These are phyloP conservation scores for Hypholoma sublateritium DNA, from an alignment of 768 basidiomycete genomes.

Conservation along the genomic window DNA sequence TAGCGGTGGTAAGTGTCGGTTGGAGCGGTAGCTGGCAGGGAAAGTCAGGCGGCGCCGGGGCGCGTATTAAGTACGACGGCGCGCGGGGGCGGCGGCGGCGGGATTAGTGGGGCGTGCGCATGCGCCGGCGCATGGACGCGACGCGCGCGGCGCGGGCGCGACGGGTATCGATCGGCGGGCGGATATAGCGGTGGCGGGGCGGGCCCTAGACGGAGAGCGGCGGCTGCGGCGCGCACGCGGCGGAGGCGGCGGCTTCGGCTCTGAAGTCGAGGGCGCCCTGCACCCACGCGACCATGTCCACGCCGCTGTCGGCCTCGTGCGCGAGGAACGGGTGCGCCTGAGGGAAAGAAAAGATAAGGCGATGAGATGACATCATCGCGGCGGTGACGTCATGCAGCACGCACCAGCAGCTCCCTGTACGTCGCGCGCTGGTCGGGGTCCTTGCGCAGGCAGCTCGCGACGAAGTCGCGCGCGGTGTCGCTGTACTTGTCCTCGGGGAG, in stretches of 20 bases:
- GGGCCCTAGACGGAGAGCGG: constrained; percentile 18
- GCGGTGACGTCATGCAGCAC: constrained; percentile 4
- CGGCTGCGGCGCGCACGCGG: constrained; percentile 6
- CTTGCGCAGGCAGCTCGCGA: constrained; percentile 78
- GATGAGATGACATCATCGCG: background rate
- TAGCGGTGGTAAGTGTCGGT: too few species aligned
- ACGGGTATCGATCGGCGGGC: background rate
- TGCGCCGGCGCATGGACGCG: too few species aligned
- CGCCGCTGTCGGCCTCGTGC: constrained; percentile 52
- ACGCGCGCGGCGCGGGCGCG: background rate
- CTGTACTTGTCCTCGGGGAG: constrained; percentile 73
- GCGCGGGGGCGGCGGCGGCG: too few species aligned
- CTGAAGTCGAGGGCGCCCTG: constrained; percentile 41
- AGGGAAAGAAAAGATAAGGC: background rate
- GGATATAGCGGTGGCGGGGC: background rate
- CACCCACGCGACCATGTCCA: constrained; percentile 90
- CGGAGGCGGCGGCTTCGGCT: constrained; percentile 6
- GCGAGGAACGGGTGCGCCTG: constrained; percentile 81
- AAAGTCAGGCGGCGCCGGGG: too few species aligned
- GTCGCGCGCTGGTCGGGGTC: constrained; percentile 76
- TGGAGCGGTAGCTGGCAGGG: too few species aligned
- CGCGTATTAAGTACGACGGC: too few species aligned
- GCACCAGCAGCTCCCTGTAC: constrained; percentile 77
- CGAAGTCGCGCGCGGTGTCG: constrained; percentile 77
- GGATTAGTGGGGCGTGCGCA: too few species aligned